Conservation (phyloP, 208 protist genomes). For the Trypanosoma scelopori region DNA sequence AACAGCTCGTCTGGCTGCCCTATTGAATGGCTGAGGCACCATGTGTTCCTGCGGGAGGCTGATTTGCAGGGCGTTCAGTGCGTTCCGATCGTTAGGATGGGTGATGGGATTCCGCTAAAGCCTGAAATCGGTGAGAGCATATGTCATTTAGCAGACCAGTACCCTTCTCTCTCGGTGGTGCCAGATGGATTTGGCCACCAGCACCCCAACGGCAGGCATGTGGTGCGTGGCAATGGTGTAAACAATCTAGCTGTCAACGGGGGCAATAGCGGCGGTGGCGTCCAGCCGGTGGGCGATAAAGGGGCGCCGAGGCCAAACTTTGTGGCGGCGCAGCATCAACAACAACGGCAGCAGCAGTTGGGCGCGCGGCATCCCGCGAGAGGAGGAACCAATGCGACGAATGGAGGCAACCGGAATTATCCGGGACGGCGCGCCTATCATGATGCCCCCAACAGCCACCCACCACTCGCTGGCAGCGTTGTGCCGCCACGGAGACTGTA, state of each 20-base stretch:
- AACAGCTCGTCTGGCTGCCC: slow-evolving; percentile 23
- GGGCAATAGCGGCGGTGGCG: neutral
- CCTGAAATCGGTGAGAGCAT: slow-evolving; percentile 53
- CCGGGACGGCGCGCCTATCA: slow-evolving; percentile 9
- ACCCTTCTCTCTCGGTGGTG: neutral
- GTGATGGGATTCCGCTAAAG: slow-evolving; percentile 58
- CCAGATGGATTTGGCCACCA: slow-evolving; percentile 10
- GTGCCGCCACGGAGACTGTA: slow-evolving; percentile 16
- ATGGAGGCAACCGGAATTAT: neutral
- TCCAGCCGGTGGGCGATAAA: slow-evolving; percentile 7
- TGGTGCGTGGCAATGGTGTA: slow-evolving; percentile 5
- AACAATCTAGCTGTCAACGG: neutral
- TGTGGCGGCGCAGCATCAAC: slow-evolving; percentile 1
- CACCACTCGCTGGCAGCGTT: slow-evolving; percentile 1
- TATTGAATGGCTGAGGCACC: slow-evolving; percentile 67
- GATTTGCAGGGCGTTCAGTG: slow-evolving; percentile 29
- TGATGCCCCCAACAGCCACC: neutral
- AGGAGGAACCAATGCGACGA: slow-evolving; percentile 3
- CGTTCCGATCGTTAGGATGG: slow-evolving; percentile 47
- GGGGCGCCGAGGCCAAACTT: neutral
- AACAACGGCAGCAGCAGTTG: neutral
- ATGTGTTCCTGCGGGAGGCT: slow-evolving; percentile 44
- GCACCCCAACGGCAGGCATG: slow-evolving; percentile 10
- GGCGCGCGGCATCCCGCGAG: slow-evolving; percentile 8
- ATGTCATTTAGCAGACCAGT: slow-evolving; percentile 44